Percentiles rank a stretch among this genome's conserved stretches.
phyloP scores from a whole-genome alignment of 148 eudicot species.

The Silene conica region DNA sequence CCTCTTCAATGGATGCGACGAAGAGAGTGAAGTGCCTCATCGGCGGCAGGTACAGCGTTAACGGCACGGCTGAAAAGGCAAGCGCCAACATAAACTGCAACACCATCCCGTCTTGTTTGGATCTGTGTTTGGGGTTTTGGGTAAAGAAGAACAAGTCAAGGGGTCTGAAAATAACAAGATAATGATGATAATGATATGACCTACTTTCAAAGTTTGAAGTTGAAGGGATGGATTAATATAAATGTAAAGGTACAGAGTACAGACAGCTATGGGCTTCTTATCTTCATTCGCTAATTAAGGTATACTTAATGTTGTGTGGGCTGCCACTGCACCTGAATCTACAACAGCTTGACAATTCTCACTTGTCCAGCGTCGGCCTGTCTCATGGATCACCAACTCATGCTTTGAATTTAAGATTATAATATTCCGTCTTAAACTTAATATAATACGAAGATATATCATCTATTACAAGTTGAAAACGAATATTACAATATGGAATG shows the following conservation, averaged over 20 bases:
- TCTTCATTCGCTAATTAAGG: not conserved
- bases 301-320: not conserved
- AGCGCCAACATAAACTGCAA: conserved; percentile 34
- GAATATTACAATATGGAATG: too few relatives aligned
- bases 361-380: not conserved
- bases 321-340: not conserved
- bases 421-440: too few relatives aligned
- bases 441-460: too few relatives aligned
- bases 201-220: not conserved
- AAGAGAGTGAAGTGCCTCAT: conserved; percentile 32
- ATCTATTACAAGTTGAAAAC: too few relatives aligned
- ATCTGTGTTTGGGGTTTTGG: not conserved
- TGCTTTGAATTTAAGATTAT: too few relatives aligned
- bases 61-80: conserved; percentile 43
- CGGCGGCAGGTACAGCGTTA: conserved; percentile 41
- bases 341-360: not conserved
- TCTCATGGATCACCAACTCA: too few relatives aligned
- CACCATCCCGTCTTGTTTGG: conserved; percentile 9
- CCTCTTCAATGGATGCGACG: conserved; percentile 27
- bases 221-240: too few relatives aligned
- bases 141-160: not conserved
- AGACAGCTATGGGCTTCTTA: not conserved
- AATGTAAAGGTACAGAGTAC: not conserved
- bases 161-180: not conserved
- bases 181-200: not conserved